A percentile compares a stretch with the other conserved stretches of the same genome.
phyloP scores from a whole-genome alignment of 2,329 filamentous ascomycete species.

The Botryosphaeria dothidea region DNA sequence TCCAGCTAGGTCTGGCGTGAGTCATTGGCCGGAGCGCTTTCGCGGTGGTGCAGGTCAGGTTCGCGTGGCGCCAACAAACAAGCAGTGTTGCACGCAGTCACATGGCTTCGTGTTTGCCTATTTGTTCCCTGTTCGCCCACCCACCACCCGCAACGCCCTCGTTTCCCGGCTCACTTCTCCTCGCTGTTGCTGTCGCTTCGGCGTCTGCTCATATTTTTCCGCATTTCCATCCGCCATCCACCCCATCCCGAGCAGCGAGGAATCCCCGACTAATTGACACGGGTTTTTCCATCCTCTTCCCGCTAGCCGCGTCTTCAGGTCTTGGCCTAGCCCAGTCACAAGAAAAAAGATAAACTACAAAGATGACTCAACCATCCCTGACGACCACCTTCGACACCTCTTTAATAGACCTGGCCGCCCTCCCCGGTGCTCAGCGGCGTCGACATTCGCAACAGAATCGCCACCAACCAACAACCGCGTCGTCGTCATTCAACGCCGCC shows the following conservation, averaged over 20 bases:
- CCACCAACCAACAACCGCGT: neutral
- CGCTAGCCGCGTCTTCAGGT: neutral
- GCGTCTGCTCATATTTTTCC: too few species aligned
- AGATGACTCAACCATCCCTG: slow-evolving; percentile 39
- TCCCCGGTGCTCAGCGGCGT: neutral
- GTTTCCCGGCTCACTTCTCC: neutral
- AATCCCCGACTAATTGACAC: too few species aligned
- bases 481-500: neutral
- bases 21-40: neutral
- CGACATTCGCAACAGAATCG: neutral
- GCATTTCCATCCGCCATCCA: too few species aligned
- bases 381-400: slow-evolving; percentile 43
- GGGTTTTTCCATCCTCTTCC: neutral
- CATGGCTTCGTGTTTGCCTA: slow-evolving; percentile 5
- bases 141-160: neutral
- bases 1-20: neutral
- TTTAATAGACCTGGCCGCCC: slow-evolving; percentile 29
- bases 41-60: neutral
- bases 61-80: neutral
- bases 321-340: neutral
- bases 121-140: neutral
- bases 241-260: too few species aligned
- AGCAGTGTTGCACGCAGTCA: slow-evolving; percentile 9
- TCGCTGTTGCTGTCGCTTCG: neutral
- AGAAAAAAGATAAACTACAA: neutral